These are phyloP conservation scores for Knufia fluminis DNA, from an alignment of 2,329 filamentous ascomycete genomes.

Conservation along the genomic window DNA sequence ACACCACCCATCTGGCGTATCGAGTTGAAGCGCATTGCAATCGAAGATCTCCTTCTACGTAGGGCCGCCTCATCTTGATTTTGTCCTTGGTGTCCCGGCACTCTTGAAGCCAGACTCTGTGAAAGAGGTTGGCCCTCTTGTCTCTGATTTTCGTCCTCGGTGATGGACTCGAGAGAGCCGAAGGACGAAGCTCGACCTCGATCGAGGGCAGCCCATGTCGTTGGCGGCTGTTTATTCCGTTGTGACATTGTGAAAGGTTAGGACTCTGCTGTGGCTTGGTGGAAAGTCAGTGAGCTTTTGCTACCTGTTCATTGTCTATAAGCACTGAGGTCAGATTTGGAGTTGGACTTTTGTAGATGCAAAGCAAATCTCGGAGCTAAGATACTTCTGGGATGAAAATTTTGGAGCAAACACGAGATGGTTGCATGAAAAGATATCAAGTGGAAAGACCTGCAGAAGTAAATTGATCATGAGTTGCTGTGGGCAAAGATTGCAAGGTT, in stretches of 20 bases:
- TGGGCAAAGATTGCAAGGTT: too few relatives aligned
- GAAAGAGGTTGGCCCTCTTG: slow-evolving; percentile 10
- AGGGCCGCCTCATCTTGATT: slow-evolving; percentile 16
- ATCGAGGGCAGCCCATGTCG: slow-evolving; percentile 26
- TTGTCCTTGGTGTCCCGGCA: background rate
- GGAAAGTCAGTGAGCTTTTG: too few relatives aligned
- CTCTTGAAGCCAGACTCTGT: slow-evolving; percentile 1
- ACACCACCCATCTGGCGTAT: slow-evolving; percentile 67
- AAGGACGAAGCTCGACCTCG: slow-evolving; percentile 25
- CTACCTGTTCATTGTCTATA: background rate
- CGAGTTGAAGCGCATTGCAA: slow-evolving; percentile 41
- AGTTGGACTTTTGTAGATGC: background rate
- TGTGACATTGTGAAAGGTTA: slow-evolving; percentile 15
- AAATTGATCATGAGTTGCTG: too few relatives aligned
- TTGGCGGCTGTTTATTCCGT: slow-evolving; percentile 17
- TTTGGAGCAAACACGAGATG: background rate
- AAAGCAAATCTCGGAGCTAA: background rate
- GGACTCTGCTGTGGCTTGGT: too few relatives aligned
- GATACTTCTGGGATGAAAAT: background rate
- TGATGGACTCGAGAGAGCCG: slow-evolving; percentile 24
- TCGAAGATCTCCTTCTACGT: slow-evolving; percentile 28
- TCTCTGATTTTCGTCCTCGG: slow-evolving; percentile 20
- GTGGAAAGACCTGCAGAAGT: background rate
- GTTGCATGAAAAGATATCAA: background rate
- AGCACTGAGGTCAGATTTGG: background rate